Evolutionary conservation across 371 early-diverging fungal genomes (phyloP).

Genomic region (Mucor indicus): DNA sequence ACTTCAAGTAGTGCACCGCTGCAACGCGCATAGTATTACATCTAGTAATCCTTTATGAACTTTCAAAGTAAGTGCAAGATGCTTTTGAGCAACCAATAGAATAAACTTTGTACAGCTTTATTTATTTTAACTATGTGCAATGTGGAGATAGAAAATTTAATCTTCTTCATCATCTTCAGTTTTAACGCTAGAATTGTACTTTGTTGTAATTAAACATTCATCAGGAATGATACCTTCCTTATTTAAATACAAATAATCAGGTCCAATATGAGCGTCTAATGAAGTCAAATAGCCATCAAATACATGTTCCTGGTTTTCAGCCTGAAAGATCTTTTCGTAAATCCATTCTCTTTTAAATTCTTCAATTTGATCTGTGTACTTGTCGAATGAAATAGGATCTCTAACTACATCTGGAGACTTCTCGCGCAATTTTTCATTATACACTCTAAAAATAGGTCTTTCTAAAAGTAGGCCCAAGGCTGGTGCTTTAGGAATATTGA

Average conservation of each 20-base stretch:
- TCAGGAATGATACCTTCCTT: constrained; percentile 37
- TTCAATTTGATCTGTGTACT: constrained; percentile 56
- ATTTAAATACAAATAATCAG: constrained; percentile 39
- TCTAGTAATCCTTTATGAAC: too few species aligned
- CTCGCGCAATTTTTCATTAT: constrained; percentile 53
- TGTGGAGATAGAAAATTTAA: too few species aligned
- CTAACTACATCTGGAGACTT: constrained; percentile 34
- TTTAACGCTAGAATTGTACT: constrained; percentile 6
- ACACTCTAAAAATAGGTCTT: constrained; percentile 65
- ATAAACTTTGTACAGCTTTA: too few species aligned
- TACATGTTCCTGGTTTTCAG: constrained; percentile 63
- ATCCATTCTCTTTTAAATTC: constrained; percentile 83
- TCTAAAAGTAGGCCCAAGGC: constrained; percentile 93
- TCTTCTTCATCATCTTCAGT: neutral
- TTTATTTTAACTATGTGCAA: too few species aligned
- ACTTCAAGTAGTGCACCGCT: too few species aligned
- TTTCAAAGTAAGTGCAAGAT: too few species aligned
- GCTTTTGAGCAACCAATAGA: too few species aligned
- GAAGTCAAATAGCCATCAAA: constrained; percentile 65
- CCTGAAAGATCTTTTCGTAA: constrained; percentile 70
- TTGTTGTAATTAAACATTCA: constrained; percentile 18
- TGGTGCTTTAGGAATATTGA: constrained; percentile 99
- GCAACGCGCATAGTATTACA: too few species aligned
- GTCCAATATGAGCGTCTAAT: constrained; percentile 50
- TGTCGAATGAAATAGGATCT: constrained; percentile 1